Evolutionary conservation across 2,329 filamentous ascomycete genomes (phyloP), one percentile per base, ranked within the genome.

Genomic region (Passalora sequoiae): DNA sequence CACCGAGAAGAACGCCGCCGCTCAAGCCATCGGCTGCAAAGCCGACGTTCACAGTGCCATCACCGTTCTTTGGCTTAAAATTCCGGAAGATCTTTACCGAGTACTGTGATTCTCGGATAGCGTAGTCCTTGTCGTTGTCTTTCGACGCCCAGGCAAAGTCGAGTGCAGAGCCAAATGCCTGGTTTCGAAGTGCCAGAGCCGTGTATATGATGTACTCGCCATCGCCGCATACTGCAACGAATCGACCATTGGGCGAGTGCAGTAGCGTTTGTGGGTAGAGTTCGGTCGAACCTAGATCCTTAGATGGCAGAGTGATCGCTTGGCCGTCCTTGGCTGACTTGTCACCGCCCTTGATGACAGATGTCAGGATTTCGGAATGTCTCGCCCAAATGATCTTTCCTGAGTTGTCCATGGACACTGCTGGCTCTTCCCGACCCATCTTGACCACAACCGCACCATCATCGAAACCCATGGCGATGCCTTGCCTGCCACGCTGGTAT

Each of bases 161-260:
- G 40, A 97, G 72, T 5, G 91, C 92, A 29, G 87, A 89, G 16
- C 92, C 92, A 60, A 98, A 98, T 3, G 89, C 89, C 72, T 97
- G 96, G 70, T 98, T 97, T 64, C 92, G 83, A 78, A 94, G 94
- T 3, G 91, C 91, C 46, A 97, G 77, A 43, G 92, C 89, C 20
- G 92, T 97, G 72, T 97, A 97, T 60, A 97, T 95, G 65, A 97
- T 97, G 70, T 96, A 98, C 68, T 98, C 92, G 50, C 92, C 92
- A 64, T 98, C 92, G 54, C 92, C 92, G 55, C 91, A 97, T 2
- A 89, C 83, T 13, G 85, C 85, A 37, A 92, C 86, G 56, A 92
- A 92, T 48, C 89, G 81, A 39, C 89, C 89, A 58, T 98, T 98
- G 25, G 92, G 87, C n/a, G 89, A 96, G 70, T 98, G 92, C 25